Base-by-base conservation (phyloP, 1,284 basidiomycete species). In the Leccinum huronense region DNA sequence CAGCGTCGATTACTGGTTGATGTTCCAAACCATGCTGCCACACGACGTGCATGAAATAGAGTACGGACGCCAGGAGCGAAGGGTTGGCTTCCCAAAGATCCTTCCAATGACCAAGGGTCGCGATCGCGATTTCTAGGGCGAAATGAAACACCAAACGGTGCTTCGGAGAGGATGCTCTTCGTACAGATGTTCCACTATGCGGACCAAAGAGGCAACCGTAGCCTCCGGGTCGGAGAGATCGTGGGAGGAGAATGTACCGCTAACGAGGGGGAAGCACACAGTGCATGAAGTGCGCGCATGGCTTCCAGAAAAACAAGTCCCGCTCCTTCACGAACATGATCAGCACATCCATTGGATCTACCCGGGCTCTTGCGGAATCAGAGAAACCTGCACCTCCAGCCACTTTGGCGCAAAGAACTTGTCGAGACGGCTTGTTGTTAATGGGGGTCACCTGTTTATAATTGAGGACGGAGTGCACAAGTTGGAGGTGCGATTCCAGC, bases 1-100 rank as follows among this genome's bases (percentile, higher is more conserved):
- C 76, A 2, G 80, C 70, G 30, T 86, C 83, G 56, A 95, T 79
- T 0, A 83, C 79, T 0, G 79, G 70, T 63, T 84, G 86, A 73
- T 94, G 91, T 70, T 95, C 93, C 59, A 89, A 80, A 7, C 86
- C 90, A 70, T 93, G 93, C 69, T 89, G 85, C 92, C 93, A 96
- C 1, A 94, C 88, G 9, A 88, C 83, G 66, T 91, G 86, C 64
- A 96, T 78, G 79, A 96, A 97, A 9, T 85, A 81, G 60, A 97
- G 78, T 6, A 93, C 83, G 10, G 89, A 86, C 1, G 90, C 85
- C 7, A 98, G 82, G 11, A 95, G 78, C 34, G 89, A 84, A 0
- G 94, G 93, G 63, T 91, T 91, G 30, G 83, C 74, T 48, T 89
- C 85, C 88, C 90, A 92, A 58, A 90, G 76, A 36, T 85, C 84